phyloP scores from a whole-genome alignment of 352 stramenopile species.

The Phytophthora lateralis region DNA sequence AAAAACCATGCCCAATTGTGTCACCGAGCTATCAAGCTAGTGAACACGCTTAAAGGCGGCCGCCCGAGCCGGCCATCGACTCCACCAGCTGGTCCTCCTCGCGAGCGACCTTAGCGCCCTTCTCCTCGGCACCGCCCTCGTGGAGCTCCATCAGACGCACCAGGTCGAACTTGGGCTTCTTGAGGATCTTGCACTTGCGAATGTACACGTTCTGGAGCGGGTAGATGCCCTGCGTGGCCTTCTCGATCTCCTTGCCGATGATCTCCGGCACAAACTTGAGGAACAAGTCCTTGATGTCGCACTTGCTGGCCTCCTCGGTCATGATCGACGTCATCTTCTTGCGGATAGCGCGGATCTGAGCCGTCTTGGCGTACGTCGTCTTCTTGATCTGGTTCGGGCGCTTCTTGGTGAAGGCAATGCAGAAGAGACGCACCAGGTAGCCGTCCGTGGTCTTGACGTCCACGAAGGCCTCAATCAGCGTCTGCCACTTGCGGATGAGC shows the following conservation, averaged over 20 bases:
- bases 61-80: constrained; percentile 85
- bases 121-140: constrained; percentile 93
- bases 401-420: constrained; percentile 99
- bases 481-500: constrained; percentile 99
- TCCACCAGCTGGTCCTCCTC: constrained; percentile 88
- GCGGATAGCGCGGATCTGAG: constrained; percentile 97
- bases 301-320: constrained; percentile 97
- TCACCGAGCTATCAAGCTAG: constrained; percentile 31
- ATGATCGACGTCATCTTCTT: constrained; percentile 99
- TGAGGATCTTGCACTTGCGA: constrained; percentile 99
- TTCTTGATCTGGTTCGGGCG: constrained; percentile 99
- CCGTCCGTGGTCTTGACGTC: constrained; percentile 99
- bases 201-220: constrained; percentile 99
- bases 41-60: constrained; percentile 82
- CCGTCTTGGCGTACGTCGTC: constrained; percentile 98
- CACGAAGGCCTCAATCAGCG: constrained; percentile 98
- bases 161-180: constrained; percentile 99
- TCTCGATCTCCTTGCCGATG: constrained; percentile 98
- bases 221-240: constrained; percentile 97
- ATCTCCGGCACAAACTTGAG: constrained; percentile 99
- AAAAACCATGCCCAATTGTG: constrained; percentile 47
- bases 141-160: constrained; percentile 99
- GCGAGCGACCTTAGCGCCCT: constrained; percentile 90
- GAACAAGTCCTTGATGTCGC: constrained; percentile 99
- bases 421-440: constrained; percentile 99